Evolutionary conservation across 2,329 filamentous ascomycete species (phyloP), one percentile per base, ranked within the genome.

Genomic region (Moelleriella libera): DNA sequence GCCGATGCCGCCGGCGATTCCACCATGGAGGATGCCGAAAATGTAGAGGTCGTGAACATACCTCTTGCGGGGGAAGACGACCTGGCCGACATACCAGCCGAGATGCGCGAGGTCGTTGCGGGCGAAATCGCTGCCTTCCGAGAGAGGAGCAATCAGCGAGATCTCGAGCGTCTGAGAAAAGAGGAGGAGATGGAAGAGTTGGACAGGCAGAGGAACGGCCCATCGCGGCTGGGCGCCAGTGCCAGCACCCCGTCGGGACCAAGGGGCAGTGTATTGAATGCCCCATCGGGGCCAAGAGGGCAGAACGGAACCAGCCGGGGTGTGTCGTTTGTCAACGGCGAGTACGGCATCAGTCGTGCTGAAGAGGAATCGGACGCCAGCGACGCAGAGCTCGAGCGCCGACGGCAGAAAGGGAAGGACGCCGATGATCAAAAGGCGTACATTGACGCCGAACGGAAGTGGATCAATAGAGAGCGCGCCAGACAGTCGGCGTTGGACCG

Each of bases 81-180:
- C 59, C 72, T 98, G 31, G 83, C 89, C 21, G 92, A 98, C 58
- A 96, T 98, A 44, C 92, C 92, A 0, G 83, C 87, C 1, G 92
- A 97, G 61, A 94, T 95, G 88, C 82, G 92, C 29, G 92, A 94
- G 61, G 89, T 88, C 0, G 92, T 98, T 12, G 87, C 92, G 0
- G 83, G 83, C 49, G 94, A 98, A 62, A 98, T 98, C 57, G 82
- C 88, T 0, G 86, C 89, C 0, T 98, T 98, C 70, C 78, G 92
- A 53, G 92, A 98, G 54, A 78, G 90, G 21, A 96, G 90, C 55
- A 95, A 82, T 50, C 80, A 85, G 51, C 77, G 90, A 40, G 92
- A 98, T 60, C 69, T 94, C 59, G 92, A 98, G 63, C 84, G 92
- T 4, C 68, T 95, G 37, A 82, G 82, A 58, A 75, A 83, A 43